Percentiles rank a stretch among this genome's conserved stretches.
phyloP scores from a whole-genome alignment of 148 eudicot genomes.

The Arctostaphylos glauca region DNA sequence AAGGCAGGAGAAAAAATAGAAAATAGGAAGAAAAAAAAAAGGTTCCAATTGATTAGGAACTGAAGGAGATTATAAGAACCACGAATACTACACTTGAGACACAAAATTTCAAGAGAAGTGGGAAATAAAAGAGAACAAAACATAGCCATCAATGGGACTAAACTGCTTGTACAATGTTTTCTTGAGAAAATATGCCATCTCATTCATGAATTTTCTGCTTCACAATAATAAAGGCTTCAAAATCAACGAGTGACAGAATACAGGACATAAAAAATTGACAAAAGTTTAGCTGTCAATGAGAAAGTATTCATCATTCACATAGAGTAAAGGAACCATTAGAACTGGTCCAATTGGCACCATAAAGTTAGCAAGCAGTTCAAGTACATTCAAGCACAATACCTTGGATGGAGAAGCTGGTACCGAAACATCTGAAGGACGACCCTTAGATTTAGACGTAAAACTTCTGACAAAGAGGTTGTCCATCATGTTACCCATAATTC shows the following conservation, averaged over 20 bases:
- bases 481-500: slow-evolving; percentile 91
- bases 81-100: background rate
- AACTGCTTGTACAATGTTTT: background rate
- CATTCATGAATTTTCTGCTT: background rate
- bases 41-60: background rate
- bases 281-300: background rate
- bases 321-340: background rate
- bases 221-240: background rate
- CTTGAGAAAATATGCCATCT: background rate
- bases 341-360: background rate
- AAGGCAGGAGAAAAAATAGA: background rate
- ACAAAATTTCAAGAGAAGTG: background rate
- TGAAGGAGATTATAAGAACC: background rate
- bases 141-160: background rate
- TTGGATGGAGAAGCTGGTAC: slow-evolving; percentile 59
- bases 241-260: background rate
- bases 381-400: slow-evolving; percentile 39
- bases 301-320: background rate
- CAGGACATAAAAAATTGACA: background rate
- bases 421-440: slow-evolving; percentile 50
- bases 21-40: background rate
- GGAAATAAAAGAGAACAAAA: background rate
- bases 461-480: slow-evolving; percentile 79
- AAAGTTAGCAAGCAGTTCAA: background rate
- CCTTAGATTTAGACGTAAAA: slow-evolving; percentile 81